phyloP scores from a whole-genome alignment of 495 filamentous ascomycete genomes.

The Amorphotheca resinae region DNA sequence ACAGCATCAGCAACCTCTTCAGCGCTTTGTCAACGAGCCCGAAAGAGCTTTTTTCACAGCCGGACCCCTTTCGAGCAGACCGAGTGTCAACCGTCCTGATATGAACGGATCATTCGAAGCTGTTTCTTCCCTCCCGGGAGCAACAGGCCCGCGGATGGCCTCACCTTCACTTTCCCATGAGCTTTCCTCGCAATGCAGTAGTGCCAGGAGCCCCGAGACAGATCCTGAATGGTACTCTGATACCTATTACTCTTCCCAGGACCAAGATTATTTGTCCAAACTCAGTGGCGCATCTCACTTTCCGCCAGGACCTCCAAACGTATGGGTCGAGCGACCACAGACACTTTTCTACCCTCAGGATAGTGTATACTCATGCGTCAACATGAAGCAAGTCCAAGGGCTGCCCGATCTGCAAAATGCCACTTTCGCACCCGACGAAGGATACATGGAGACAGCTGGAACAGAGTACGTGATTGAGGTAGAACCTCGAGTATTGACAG shows the following conservation, averaged over 20 bases:
- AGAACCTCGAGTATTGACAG: neutral
- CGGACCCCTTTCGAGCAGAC: neutral
- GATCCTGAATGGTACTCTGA: constrained; percentile 9
- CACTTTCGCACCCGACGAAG: constrained; percentile 10
- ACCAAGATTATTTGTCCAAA: constrained; percentile 2
- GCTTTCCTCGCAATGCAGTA: constrained; percentile 1
- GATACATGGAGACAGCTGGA: constrained; percentile 5
- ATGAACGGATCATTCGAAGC: neutral
- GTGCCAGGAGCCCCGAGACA: constrained; percentile 8
- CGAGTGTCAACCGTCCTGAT: neutral
- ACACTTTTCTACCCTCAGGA: neutral
- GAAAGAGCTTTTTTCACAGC: constrained; percentile 7
- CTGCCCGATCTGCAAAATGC: constrained; percentile 4
- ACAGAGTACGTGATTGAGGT: constrained; percentile 4
- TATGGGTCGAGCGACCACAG: constrained; percentile 1
- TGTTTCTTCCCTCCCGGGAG: neutral
- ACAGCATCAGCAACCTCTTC: constrained; percentile 3
- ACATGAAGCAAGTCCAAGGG: constrained; percentile 12
- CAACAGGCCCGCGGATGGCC: neutral
- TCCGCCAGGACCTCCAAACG: constrained; percentile 1
- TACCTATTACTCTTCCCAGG: constrained; percentile 1
- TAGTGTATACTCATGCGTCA: constrained; percentile 1
- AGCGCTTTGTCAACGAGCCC: constrained; percentile 6
- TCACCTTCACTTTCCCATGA: constrained; percentile 10
- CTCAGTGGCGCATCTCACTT: neutral